Evolutionary conservation across 192 early-diverging fungal species (phyloP).

Genomic region (Linnemannia exigua): DNA sequence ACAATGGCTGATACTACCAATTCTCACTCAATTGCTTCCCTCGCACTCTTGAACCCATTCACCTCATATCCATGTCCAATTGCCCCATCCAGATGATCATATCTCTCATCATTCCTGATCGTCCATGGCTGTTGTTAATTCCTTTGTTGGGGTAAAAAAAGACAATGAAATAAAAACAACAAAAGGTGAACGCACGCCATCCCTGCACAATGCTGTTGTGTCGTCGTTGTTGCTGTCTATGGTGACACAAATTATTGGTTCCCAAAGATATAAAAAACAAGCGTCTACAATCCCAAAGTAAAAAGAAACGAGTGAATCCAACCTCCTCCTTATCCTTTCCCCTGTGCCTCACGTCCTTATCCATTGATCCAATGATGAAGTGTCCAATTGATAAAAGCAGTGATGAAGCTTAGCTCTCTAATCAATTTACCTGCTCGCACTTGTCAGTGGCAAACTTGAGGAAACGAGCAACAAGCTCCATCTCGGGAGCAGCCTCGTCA

Average conservation of each 20-base stretch:
- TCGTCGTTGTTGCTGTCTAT: neutral
- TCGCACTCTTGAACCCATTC: neutral
- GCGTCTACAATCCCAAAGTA: neutral
- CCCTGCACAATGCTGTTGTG: neutral
- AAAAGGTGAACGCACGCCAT: neutral
- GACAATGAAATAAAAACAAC: neutral
- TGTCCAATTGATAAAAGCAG: neutral
- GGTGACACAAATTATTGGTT: conserved; percentile 3
- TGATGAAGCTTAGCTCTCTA: neutral
- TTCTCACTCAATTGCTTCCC: neutral
- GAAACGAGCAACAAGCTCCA: conserved; percentile 81
- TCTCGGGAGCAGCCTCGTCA: conserved; percentile 72
- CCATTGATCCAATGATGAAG: neutral
- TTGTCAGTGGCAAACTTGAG: conserved; percentile 73
- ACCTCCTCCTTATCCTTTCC: neutral
- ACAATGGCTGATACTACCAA: neutral
- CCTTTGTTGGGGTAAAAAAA: neutral
- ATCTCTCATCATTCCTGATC: neutral
- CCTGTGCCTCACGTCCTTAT: no score
- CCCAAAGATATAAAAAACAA: conserved; percentile 14
- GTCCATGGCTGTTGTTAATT: neutral
- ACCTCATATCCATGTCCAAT: neutral
- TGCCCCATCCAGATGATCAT: neutral
- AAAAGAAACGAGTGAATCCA: neutral
- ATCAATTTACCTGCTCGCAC: conserved; percentile 58